phyloP scores from a whole-genome alignment of 768 basidiomycete species.

The Daedaleopsis sinensis region DNA sequence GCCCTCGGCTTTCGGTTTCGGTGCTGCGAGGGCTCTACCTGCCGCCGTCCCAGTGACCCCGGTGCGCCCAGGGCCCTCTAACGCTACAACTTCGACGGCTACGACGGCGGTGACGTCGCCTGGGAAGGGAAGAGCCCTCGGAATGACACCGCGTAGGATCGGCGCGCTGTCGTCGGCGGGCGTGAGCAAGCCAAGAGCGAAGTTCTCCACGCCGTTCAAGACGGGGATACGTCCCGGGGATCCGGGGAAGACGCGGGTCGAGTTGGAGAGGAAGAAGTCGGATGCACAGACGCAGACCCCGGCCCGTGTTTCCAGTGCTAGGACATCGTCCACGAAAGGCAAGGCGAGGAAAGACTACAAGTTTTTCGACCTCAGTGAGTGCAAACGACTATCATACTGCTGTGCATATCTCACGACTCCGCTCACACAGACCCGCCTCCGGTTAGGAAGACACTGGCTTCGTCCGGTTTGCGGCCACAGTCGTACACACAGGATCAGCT shows the following conservation, averaged over 20 bases:
- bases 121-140: constrained; percentile 23
- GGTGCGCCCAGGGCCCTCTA: neutral
- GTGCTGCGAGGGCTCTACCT: neutral
- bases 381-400: neutral
- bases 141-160: constrained; percentile 28
- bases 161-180: constrained; percentile 1
- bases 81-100: too few species aligned
- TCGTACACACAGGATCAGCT: constrained; percentile 24
- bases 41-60: neutral
- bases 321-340: constrained; percentile 7
- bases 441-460: constrained; percentile 21
- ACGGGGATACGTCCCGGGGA: constrained; percentile 33
- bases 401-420: constrained; percentile 1
- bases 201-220: constrained; percentile 37
- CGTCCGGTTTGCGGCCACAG: constrained; percentile 25
- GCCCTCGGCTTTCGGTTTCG: constrained; percentile 14
- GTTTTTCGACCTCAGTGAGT: constrained; percentile 27
- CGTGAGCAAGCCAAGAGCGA: constrained; percentile 15
- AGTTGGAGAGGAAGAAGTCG: constrained; percentile 9
- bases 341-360: constrained; percentile 24
- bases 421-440: constrained; percentile 13
- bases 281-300: neutral
- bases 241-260: constrained; percentile 24
- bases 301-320: neutral
- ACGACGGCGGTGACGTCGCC: constrained; percentile 9